Evolutionary conservation across 176 grass and related monocot genomes (phyloP).

Genomic region (Carex parvula): DNA sequence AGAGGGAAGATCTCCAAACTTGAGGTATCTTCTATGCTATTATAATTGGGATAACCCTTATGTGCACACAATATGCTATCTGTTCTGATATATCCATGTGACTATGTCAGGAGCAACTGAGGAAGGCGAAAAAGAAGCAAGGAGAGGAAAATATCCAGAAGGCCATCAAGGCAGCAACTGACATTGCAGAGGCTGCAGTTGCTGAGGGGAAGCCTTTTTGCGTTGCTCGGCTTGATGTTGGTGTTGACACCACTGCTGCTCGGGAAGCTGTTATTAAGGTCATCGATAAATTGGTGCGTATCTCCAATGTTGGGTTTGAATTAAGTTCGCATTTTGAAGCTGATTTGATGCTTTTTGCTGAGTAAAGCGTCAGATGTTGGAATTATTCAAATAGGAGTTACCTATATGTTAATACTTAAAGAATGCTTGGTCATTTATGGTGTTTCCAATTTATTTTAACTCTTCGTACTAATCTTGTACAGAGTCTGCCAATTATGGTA

Average conservation of each 20-base stretch:
- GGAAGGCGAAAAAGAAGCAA: constrained; percentile 88
- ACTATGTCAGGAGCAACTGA: constrained; percentile 60
- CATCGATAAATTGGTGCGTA: constrained; percentile 55
- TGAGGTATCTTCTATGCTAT: constrained; percentile 44
- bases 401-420: neutral
- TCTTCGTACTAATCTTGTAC: neutral
- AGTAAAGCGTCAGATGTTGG: neutral
- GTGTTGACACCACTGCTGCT: constrained; percentile 71
- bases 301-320: neutral
- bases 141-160: constrained; percentile 84
- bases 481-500: constrained; percentile 76
- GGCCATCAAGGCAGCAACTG: constrained; percentile 57
- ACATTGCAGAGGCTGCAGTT: constrained; percentile 58
- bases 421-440: neutral
- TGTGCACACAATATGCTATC: neutral
- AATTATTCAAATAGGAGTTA: neutral
- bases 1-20: constrained; percentile 66
- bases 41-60: constrained; percentile 7
- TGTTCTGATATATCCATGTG: neutral
- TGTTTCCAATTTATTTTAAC: constrained; percentile 1
- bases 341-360: neutral
- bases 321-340: neutral
- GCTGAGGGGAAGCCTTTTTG: constrained; percentile 62
- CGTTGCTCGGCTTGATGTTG: constrained; percentile 52
- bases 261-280: constrained; percentile 83